A percentile compares a stretch with the other conserved stretches of the same genome.
These are phyloP conservation scores for Tripidium arundinaceum DNA, from an alignment of 202 grass and related monocot species.

Conservation along the genomic window DNA sequence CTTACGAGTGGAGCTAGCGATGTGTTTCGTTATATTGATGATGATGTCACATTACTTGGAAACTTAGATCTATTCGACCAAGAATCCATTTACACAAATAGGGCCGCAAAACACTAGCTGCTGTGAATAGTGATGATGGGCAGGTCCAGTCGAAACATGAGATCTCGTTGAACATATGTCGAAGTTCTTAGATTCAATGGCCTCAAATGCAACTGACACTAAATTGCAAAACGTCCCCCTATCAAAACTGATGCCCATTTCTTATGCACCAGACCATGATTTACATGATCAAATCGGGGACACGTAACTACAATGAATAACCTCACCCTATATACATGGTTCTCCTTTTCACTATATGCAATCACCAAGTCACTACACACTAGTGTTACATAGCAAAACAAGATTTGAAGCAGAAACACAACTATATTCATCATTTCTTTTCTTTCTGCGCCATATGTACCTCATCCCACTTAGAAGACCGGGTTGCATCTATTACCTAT, in stretches of 20 bases:
- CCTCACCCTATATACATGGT: slow-evolving; percentile 29
- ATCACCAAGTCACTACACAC: neutral
- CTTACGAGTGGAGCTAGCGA: neutral
- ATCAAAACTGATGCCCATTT: neutral
- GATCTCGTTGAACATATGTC: neutral
- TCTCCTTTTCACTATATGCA: slow-evolving; percentile 21
- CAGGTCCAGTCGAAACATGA: neutral
- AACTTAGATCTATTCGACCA: neutral
- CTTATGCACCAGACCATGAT: neutral
- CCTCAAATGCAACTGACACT: neutral
- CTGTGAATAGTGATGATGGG: neutral
- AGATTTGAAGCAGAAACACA: neutral
- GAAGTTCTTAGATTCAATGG: neutral
- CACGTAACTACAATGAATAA: neutral
- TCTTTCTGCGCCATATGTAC: neutral
- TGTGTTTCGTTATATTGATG: neutral
- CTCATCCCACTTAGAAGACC: slow-evolving; percentile 31
- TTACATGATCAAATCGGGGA: slow-evolving; percentile 3
- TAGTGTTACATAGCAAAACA: neutral
- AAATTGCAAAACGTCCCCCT: neutral
- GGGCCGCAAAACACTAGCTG: neutral
- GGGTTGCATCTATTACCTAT: slow-evolving; percentile 10
- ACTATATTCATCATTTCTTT: slow-evolving; percentile 22
- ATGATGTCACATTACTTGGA: neutral
- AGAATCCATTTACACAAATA: neutral